Base-by-base conservation (phyloP, 352 stramenopile genomes). In the Phytophthora pini region DNA sequence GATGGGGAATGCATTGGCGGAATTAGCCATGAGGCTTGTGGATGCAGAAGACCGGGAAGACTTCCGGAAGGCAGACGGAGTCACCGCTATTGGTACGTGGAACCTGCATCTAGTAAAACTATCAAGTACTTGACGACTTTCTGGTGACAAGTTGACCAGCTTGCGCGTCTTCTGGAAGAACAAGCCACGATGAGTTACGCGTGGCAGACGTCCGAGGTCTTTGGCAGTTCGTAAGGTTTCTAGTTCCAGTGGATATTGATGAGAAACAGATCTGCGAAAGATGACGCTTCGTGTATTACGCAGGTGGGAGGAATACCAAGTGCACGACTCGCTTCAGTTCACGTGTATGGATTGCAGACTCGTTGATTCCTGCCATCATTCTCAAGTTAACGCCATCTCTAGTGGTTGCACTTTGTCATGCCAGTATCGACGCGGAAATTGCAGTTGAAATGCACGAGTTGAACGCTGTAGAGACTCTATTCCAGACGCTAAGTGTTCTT, bases 371-470 rank as follows among this genome's bases (percentile, higher is more conserved):
- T 31, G 17, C 6, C 26, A n/a, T 31, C 32, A 3, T 51, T 44
- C 11, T 22, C 32, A 15, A 17, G 29, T 36, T 49, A 49, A 24
- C 13, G n/a, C 24, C 7, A 9, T 44, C 15, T 38, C 17, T 36
- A 88, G 72, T 92, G 15, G 66, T 92, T 11, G 78, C 72, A 2
- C 51, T 92, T 6, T 86, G 74, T 22, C 85, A 93, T 32, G 78
- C 70, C 0, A 79, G 76, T n/a, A 73, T 93, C 38, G 83, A 91
- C 29, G 61, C 65, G 0, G 63, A 65, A 4, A 87, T 91, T 20
- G 80, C 72, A 11, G 24, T 26, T 0, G 65, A 88, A 32, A 74
- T 88, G 54, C 64, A 77, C 45, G 72, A 87, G 7, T 48, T 87
- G 0, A 66, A 65, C 6, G 58, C 62, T 1, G 5, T 72, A 1